Evolutionary conservation across 352 stramenopile species (phyloP), one percentile per base, ranked within the genome.

Genomic region (Globisporangium okanoganense): DNA sequence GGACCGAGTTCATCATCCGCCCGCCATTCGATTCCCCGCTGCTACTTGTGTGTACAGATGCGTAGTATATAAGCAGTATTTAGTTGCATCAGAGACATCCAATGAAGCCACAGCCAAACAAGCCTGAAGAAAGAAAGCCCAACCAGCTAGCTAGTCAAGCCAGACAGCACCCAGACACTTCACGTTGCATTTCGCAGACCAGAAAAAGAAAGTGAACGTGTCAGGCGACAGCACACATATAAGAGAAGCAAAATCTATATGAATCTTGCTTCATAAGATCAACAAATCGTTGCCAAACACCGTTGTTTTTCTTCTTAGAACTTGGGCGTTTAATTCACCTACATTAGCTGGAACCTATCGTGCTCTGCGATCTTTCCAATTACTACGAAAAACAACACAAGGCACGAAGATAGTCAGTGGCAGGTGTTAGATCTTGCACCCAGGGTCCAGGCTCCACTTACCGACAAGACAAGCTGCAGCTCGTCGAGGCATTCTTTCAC

Each of bases 401-500:
- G 38, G 36, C 13, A 57, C 12, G 18, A 60, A 40, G 10, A 52
- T 25, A 38, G 48, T 25, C n/a, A 13, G 20, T 8, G 16, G 38
- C 14, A 13, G 27, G 36, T 3, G 7, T 10, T 10, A 9, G 8
- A 53, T 35, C 2, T 33, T 25, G 9, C 9, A 36, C 16, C 24
- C 18, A 29, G 13, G 6, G 29, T 33, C 29, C 29, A 33, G 29
- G 8, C 36, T 59, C 16, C n/a, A 56, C 29, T 52, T 25, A 33
- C 53, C 58, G 57, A 63, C 29, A 86, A 45, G 48, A 82, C 36
- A 14, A 70, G 51, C 54, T 78, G 70, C 1, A 91, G 68, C 64
- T 91, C 82, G 16, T 69, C 64, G 9, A 91, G 62, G 47, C 82
- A 91, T 50, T 82, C 79, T 31, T 79, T 66, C 31, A 87, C 74